These are phyloP conservation scores for Gossypium schwendimanii DNA, from an alignment of 441 rosid species.

Conservation along the genomic window DNA sequence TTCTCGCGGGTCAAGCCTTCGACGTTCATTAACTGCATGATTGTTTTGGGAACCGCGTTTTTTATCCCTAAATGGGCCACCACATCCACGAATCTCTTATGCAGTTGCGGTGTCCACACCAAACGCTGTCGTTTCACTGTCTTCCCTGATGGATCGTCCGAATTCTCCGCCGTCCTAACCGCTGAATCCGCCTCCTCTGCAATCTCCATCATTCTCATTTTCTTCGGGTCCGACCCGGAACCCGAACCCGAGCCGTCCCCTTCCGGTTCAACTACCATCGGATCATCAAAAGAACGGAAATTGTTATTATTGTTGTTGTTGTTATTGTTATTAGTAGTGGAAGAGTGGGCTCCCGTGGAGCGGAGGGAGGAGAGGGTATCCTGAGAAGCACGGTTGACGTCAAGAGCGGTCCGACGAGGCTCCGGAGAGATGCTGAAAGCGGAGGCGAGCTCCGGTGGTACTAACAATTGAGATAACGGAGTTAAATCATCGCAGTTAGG, in stretches of 20 bases:
- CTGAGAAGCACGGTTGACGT: conserved; percentile 67
- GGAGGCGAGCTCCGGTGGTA: conserved; percentile 73
- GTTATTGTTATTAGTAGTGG: conserved; percentile 26
- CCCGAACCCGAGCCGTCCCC: conserved; percentile 30
- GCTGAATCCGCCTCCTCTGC: conserved; percentile 56
- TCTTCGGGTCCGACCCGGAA: conserved; percentile 48
- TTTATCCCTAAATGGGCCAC: conserved; percentile 80
- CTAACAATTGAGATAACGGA: conserved; percentile 60
- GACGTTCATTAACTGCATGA: conserved; percentile 98
- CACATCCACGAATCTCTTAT: conserved; percentile 93
- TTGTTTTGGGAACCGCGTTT: conserved; percentile 95
- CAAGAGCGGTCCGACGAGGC: conserved; percentile 43
- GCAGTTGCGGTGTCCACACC: conserved; percentile 98
- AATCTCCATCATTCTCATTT: conserved; percentile 41
- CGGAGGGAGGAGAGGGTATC: conserved; percentile 53
- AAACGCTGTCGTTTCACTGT: conserved; percentile 68
- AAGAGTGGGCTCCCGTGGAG: conserved; percentile 25
- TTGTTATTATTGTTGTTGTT: conserved; percentile 34
- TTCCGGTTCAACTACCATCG: conserved; percentile 32
- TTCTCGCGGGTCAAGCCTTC: conserved; percentile 94
- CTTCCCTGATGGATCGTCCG: conserved; percentile 47
- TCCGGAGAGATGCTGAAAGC: conserved; percentile 82
- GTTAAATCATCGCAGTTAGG: conserved; percentile 70
- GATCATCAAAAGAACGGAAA: conserved; percentile 32
- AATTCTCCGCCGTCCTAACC: conserved; percentile 35